Percentiles rank a stretch among this genome's conserved stretches.
Evolutionary conservation across 2,329 filamentous ascomycete genomes (phyloP).

Genomic region (Claviceps capensis): DNA sequence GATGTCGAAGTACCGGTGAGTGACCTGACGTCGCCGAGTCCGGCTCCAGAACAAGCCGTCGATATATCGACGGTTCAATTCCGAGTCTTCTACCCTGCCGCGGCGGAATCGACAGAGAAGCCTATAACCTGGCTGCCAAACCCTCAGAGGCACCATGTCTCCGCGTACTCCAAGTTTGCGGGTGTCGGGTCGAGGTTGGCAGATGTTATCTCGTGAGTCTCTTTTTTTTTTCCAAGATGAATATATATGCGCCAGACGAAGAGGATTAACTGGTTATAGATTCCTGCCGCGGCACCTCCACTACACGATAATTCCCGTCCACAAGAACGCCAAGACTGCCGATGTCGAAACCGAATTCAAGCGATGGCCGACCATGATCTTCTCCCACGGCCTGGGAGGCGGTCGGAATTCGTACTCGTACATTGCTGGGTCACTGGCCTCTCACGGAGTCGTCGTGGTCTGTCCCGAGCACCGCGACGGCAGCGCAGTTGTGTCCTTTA

Average conservation of each 20-base stretch:
- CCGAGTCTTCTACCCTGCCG: constrained; percentile 68
- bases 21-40: constrained; percentile 40
- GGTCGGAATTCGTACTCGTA: constrained; percentile 78
- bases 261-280: constrained; percentile 21
- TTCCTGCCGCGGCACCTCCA: constrained; percentile 58
- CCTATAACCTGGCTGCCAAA: constrained; percentile 63
- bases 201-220: constrained; percentile 44
- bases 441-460: constrained; percentile 67
- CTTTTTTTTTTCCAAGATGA: neutral
- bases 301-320: constrained; percentile 58
- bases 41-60: constrained; percentile 36
- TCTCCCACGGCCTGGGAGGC: constrained; percentile 76
- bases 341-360: constrained; percentile 35
- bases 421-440: constrained; percentile 62
- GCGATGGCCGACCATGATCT: constrained; percentile 70
- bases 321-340: constrained; percentile 55
- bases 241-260: neutral
- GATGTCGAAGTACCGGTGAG: constrained; percentile 67
- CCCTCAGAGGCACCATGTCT: constrained; percentile 60
- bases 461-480: constrained; percentile 77
- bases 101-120: constrained; percentile 36
- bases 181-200: constrained; percentile 47
- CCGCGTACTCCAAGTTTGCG: constrained; percentile 64
- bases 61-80: constrained; percentile 63
- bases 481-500: constrained; percentile 59